Percentiles rank a stretch among this genome's conserved stretches.
phyloP scores from a whole-genome alignment of 768 basidiomycete genomes.

The Collybia sp. region DNA sequence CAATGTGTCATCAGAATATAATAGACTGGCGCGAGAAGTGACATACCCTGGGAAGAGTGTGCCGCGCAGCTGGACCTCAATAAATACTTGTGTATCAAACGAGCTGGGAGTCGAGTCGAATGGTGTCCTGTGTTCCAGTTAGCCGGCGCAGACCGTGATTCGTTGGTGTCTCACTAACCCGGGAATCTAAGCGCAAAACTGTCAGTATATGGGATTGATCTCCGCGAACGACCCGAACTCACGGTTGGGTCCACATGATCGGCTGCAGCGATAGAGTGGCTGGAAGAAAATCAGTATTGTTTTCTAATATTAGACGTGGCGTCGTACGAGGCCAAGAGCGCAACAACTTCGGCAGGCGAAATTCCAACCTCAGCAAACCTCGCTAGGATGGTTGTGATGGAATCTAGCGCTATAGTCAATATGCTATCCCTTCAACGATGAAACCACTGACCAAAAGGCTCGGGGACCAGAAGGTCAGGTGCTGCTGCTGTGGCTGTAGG shows the following conservation, averaged over 20 bases:
- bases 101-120: neutral
- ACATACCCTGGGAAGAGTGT: slow-evolving; percentile 33
- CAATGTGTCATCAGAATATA: slow-evolving; percentile 1
- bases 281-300: slow-evolving; percentile 1
- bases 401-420: slow-evolving; percentile 13
- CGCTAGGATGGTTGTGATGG: slow-evolving; percentile 22
- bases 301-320: neutral
- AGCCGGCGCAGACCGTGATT: neutral
- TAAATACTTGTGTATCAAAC: neutral
- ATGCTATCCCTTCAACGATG: neutral
- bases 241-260: slow-evolving; percentile 25
- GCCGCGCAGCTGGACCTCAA: slow-evolving; percentile 27
- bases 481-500: slow-evolving; percentile 25
- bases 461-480: slow-evolving; percentile 23
- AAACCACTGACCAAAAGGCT: slow-evolving; percentile 14
- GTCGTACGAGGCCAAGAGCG: slow-evolving; percentile 28
- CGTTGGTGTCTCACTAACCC: no score
- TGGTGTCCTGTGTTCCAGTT: slow-evolving; percentile 23
- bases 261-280: slow-evolving; percentile 20
- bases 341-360: slow-evolving; percentile 28
- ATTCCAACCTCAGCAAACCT: slow-evolving; percentile 32
- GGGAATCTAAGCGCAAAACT: no score
- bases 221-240: no score
- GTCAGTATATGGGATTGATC: no score
- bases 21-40: slow-evolving; percentile 3